Evolutionary conservation across 805 yeast genomes (phyloP), one percentile per base, ranked within the genome.

Genomic region (Yamadazyma insecticola): DNA sequence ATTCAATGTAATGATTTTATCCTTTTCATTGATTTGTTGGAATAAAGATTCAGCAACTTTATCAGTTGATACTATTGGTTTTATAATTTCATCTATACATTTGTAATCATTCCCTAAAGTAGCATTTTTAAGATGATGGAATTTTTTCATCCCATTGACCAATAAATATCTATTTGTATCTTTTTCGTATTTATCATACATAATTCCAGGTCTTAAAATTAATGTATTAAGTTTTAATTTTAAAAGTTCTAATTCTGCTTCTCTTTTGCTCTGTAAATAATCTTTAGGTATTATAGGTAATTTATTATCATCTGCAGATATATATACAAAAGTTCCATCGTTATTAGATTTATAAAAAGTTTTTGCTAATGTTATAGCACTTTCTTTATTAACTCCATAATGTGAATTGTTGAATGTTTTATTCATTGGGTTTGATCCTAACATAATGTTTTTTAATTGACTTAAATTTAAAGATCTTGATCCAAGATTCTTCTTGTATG

Each of bases 251-350:
- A 54, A 53, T 51, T 88, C 97, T 0, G 96, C 90, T 37, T 69
- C 76, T 43, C 96, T 62, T 47, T 88, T 88, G 14, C 92, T 76
- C 7, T 69, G 64, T 21, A 88, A 74, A 53, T 88, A 88, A 1
- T 81, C 88, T 1, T 59, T 47, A 1, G 92, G 90, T 5, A 83
- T 58, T 6, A 41, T 27, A 0, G 89, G 87, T 31, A 76, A 72
- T 21, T 32, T 37, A 32, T 80, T 79, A 44, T 85, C 94, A 43
- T 85, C 94, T 1, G 96, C 96, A 0, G 95, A 84, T 2, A 88
- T 70, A 47, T 85, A 88, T 1, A 82, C 86, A 48, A 81, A 6
- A 28, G 39, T 36, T 8, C 37, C 37, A 5, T 27, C 13, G 10
- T 30, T 28, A 3, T 29, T 32, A 2, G 26, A 30, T 26, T 41